Conservation (phyloP, 2,329 filamentous ascomycete genomes). For the Metarhizium robertsii region DNA sequence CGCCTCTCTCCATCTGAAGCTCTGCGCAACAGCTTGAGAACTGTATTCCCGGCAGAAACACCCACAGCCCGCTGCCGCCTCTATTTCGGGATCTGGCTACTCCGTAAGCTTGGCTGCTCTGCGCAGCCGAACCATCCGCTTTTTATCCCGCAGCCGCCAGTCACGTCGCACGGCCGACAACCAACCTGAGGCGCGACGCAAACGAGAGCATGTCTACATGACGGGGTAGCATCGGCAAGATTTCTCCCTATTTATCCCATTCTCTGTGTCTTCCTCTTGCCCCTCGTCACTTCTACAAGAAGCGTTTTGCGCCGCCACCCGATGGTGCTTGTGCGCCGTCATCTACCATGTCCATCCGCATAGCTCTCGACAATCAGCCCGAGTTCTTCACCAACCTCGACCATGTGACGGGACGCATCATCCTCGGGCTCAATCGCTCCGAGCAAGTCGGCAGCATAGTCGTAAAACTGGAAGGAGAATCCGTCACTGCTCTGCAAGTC, state of each 20-base stretch:
- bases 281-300: background rate
- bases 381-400: slow-evolving; percentile 77
- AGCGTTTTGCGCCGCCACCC: background rate
- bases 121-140: background rate
- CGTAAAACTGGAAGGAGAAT: slow-evolving; percentile 78
- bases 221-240: background rate
- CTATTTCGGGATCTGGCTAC: background rate
- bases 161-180: background rate
- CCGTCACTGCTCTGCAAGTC: slow-evolving; percentile 53
- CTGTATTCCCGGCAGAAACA: background rate
- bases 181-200: background rate
- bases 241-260: background rate
- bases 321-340: background rate
- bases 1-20: background rate
- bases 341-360: slow-evolving; percentile 53
- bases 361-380: slow-evolving; percentile 56
- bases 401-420: slow-evolving; percentile 52
- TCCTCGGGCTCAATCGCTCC: slow-evolving; percentile 50
- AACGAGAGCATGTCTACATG: background rate
- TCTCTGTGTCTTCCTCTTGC: background rate
- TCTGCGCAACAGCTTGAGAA: background rate
- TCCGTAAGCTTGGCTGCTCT: background rate
- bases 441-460: slow-evolving; percentile 65
- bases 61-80: background rate
- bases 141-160: background rate